Evolutionary conservation across 208 protist species (phyloP).

Genomic region (Trypanosoma vivax): DNA sequence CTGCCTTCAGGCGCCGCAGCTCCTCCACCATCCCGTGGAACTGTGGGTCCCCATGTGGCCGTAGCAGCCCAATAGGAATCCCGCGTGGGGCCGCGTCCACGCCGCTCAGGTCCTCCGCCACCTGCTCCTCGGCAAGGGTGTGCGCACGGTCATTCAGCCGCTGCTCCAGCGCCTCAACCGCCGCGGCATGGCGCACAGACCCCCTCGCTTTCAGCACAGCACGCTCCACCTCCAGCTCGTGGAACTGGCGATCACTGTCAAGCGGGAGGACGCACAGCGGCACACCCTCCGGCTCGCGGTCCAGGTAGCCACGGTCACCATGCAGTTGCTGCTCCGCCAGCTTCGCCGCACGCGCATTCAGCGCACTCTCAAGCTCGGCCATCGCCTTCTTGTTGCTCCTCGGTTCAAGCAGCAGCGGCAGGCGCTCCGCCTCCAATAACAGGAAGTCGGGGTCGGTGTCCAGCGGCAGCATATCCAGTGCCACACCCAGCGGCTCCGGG

Average conservation of each 20-base stretch:
- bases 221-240: conserved; percentile 51
- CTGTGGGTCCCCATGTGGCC: conserved; percentile 55
- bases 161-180: conserved; percentile 57
- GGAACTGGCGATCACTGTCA: conserved; percentile 50
- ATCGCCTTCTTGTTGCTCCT: conserved; percentile 23
- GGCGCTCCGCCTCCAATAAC: conserved; percentile 45
- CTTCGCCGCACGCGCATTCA: conserved; percentile 46
- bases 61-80: conserved; percentile 54
- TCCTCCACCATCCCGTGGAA: conserved; percentile 55
- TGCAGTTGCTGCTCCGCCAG: conserved; percentile 45
- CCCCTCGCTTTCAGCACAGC: conserved; percentile 47
- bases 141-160: conserved; percentile 63
- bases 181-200: conserved; percentile 38
- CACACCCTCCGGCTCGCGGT: conserved; percentile 54
- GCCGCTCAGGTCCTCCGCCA: conserved; percentile 52
- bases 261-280: conserved; percentile 49
- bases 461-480: conserved; percentile 40
- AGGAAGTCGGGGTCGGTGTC: conserved; percentile 53
- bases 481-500: conserved; percentile 38
- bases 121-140: conserved; percentile 52
- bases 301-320: conserved; percentile 56
- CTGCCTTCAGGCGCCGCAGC: conserved; percentile 39
- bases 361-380: conserved; percentile 33
- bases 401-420: conserved; percentile 52
- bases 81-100: conserved; percentile 34